Evolutionary conservation across 345 rosid genomes (phyloP).

Genomic region (Draba incana): DNA sequence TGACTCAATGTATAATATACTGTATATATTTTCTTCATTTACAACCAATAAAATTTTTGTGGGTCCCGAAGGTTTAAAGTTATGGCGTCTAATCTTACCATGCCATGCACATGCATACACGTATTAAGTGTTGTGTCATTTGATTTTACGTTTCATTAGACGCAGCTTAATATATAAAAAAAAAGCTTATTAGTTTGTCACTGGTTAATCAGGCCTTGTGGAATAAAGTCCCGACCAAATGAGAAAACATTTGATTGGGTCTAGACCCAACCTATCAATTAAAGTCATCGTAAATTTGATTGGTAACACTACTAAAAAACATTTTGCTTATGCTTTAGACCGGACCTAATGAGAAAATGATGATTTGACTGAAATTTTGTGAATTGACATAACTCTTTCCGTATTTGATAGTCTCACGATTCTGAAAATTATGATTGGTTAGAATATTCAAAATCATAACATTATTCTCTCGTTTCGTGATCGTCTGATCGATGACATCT

Average conservation of each 20-base stretch:
- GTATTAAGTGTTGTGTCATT: constrained; percentile 30
- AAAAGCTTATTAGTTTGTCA: constrained; percentile 7
- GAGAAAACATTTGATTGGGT: too few species aligned
- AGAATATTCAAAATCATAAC: not conserved
- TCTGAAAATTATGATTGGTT: not conserved
- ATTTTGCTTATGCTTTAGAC: too few species aligned
- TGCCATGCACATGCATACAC: constrained; percentile 44
- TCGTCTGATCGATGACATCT: too few species aligned
- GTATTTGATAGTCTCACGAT: not conserved
- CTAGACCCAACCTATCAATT: constrained; percentile 15
- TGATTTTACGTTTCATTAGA: constrained; percentile 36
- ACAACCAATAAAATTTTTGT: constrained; percentile 16
- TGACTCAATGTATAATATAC: constrained; percentile 18
- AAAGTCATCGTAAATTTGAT: constrained; percentile 3
- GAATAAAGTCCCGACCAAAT: not conserved
- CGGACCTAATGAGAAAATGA: not conserved
- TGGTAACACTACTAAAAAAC: not conserved
- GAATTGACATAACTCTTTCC: not conserved
- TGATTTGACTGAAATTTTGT: not conserved
- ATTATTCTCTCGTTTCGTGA: not conserved
- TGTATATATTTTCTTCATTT: constrained; percentile 7
- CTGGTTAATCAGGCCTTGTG: constrained; percentile 1
- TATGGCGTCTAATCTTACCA: constrained; percentile 20
- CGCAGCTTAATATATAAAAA: constrained; percentile 19
- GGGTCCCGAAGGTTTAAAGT: constrained; percentile 31